Evolutionary conservation across 2,329 filamentous ascomycete genomes (phyloP).

Genomic region (Byssochlamys sp.): DNA sequence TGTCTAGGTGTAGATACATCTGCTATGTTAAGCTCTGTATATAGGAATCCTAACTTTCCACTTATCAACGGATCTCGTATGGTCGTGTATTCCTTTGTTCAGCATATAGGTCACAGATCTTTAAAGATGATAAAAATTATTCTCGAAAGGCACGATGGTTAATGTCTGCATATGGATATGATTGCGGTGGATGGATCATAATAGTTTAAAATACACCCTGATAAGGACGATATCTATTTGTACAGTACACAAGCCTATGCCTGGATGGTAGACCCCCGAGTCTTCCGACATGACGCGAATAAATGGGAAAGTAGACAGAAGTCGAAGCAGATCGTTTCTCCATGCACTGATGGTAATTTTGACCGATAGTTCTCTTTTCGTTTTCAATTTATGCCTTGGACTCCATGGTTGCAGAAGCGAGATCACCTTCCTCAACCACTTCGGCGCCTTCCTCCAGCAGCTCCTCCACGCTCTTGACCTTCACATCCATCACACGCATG

Average conservation of each 20-base stretch:
- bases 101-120: too few species aligned
- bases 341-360: neutral
- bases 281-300: neutral
- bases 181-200: neutral
- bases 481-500: constrained; percentile 71
- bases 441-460: constrained; percentile 37
- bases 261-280: neutral
- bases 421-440: constrained; percentile 21
- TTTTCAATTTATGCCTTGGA: constrained; percentile 13
- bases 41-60: too few species aligned
- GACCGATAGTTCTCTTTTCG: neutral
- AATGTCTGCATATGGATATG: neutral
- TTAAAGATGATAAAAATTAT: too few species aligned
- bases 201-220: neutral
- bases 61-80: too few species aligned
- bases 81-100: too few species aligned
- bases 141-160: too few species aligned
- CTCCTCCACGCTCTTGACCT: constrained; percentile 51
- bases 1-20: too few species aligned
- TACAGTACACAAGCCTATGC: neutral
- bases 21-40: too few species aligned
- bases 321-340: neutral
- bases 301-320: neutral
- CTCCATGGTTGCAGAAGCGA: constrained; percentile 12
- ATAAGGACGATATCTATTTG: neutral